Percentiles rank a stretch among this genome's conserved stretches.
Evolutionary conservation across 345 rosid species (phyloP).

Genomic region (Camelina neglecta): DNA sequence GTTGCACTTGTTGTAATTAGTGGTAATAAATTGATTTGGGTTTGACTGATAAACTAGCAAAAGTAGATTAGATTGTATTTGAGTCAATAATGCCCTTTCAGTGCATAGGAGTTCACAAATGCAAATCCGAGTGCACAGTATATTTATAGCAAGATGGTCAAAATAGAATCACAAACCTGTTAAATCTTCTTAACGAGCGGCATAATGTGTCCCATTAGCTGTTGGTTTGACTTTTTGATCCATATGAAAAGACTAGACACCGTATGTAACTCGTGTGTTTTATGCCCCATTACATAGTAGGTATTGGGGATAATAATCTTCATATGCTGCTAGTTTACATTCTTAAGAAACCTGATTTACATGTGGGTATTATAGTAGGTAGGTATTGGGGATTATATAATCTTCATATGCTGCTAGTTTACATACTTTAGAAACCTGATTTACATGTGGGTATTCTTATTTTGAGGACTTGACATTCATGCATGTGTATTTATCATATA

Average conservation of each 20-base stretch:
- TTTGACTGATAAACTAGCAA: neutral
- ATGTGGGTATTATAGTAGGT: neutral
- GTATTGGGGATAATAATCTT: neutral
- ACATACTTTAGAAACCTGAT: neutral
- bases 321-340: neutral
- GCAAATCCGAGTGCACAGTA: neutral
- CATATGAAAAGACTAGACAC: neutral
- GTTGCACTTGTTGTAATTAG: constrained; percentile 14
- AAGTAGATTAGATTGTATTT: neutral
- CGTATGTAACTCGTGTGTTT: constrained; percentile 2
- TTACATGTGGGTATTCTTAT: constrained; percentile 16
- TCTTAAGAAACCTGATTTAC: constrained; percentile 2
- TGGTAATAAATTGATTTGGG: neutral
- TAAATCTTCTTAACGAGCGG: constrained; percentile 14
- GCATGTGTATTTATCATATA: constrained; percentile 21
- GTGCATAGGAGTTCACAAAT: constrained; percentile 6
- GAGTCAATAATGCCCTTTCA: constrained; percentile 9
- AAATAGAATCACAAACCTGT: constrained; percentile 2
- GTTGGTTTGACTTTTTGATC: constrained; percentile 26
- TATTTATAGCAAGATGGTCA: neutral
- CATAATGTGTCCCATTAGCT: constrained; percentile 23
- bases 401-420: constrained; percentile 11
- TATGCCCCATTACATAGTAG: constrained; percentile 7
- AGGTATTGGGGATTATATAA: neutral
- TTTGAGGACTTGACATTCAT: constrained; percentile 6